These are phyloP conservation scores for Nadsonia starkeyi-henricii DNA, from an alignment of 1,139 yeast species.

Conservation along the genomic window DNA sequence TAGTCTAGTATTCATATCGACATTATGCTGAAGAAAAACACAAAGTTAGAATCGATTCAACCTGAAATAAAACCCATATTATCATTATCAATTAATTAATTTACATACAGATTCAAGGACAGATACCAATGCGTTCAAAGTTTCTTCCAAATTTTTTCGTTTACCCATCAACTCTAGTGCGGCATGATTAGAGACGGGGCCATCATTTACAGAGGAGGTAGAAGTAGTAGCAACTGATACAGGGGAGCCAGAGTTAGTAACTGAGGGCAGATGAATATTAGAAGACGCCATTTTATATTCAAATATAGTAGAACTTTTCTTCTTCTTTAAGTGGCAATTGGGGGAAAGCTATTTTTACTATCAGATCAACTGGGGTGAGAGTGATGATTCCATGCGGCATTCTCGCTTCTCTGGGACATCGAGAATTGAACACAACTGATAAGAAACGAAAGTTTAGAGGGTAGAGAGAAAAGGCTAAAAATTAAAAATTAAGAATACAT, in stretches of 20 bases:
- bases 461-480: too few species aligned
- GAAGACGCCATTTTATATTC: neutral
- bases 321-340: too few species aligned
- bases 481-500: too few species aligned
- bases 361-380: too few species aligned
- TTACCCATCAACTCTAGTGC: neutral
- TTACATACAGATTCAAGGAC: slow-evolving; percentile 17
- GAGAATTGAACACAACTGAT: too few species aligned
- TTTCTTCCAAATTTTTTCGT: slow-evolving; percentile 13
- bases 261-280: neutral
- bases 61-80: neutral
- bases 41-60: neutral
- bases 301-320: too few species aligned
- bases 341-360: too few species aligned
- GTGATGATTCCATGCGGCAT: too few species aligned
- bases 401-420: too few species aligned
- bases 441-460: too few species aligned
- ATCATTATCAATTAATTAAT: neutral
- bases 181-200: neutral
- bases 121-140: slow-evolving; percentile 17
- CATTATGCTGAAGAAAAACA: slow-evolving; percentile 21
- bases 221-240: neutral
- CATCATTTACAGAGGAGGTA: neutral
- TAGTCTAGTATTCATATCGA: slow-evolving; percentile 52
- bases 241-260: neutral